These are phyloP conservation scores for Auricularia cornea DNA, from an alignment of 768 basidiomycete genomes.

Conservation along the genomic window DNA sequence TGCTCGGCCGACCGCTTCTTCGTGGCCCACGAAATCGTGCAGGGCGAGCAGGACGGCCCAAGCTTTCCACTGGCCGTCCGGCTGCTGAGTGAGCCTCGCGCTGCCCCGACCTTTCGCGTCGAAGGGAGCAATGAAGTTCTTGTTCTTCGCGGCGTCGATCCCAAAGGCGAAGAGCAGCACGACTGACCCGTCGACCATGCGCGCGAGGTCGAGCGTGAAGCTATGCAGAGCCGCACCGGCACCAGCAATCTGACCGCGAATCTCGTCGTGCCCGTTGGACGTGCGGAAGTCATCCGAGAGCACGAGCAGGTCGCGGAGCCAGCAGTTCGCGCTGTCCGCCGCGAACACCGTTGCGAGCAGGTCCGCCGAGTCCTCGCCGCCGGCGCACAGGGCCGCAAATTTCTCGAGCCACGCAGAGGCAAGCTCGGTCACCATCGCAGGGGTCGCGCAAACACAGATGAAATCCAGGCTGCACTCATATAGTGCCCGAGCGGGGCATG, in stretches of 20 bases:
- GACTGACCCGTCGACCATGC: constrained; percentile 6
- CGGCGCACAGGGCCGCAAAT: too few species aligned
- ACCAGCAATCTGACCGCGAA: constrained; percentile 23
- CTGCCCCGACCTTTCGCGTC: constrained; percentile 25
- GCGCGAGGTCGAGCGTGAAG: constrained; percentile 5
- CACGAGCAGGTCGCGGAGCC: constrained; percentile 29
- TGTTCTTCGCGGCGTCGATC: constrained; percentile 23
- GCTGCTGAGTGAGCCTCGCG: constrained; percentile 22
- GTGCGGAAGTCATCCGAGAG: constrained; percentile 37
- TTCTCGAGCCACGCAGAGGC: too few species aligned
- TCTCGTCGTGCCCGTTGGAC: constrained; percentile 25
- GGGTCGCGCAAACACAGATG: too few species aligned
- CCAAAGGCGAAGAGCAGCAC: constrained; percentile 24
- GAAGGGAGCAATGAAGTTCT: too few species aligned
- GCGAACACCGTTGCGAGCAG: neutral
- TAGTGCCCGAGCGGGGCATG: too few species aligned
- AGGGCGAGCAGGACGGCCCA: constrained; percentile 26
- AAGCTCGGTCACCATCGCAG: too few species aligned
- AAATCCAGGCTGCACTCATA: too few species aligned
- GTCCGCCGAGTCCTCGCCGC: too few species aligned
- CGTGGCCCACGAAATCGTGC: constrained; percentile 27
- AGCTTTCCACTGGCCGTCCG: constrained; percentile 27
- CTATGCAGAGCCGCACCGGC: neutral
- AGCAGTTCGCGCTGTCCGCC: neutral
- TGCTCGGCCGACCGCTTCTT: constrained; percentile 5